Evolutionary conservation across 257 asterid species (phyloP), one percentile per base, ranked within the genome.

Genomic region (Buddleja alternifolia): DNA sequence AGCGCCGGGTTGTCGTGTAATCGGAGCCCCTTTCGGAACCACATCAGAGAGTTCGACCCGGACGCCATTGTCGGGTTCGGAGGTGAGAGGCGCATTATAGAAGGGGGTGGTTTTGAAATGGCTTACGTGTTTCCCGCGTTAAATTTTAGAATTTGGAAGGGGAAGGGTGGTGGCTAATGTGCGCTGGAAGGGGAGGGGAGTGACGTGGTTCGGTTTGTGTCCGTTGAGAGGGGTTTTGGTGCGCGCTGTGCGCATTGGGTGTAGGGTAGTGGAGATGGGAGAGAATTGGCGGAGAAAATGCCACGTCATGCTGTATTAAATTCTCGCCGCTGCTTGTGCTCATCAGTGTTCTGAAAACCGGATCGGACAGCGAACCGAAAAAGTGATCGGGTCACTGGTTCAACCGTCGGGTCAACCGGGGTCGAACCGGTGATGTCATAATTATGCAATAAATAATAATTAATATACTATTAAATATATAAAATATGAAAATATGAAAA

Each of bases 1-100:
- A 93, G 84, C 58, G 98, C 92, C n/a, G 98, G 98, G 57, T 93
- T 93, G 73, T 90, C 98, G 72, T 93, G 98, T 71, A 90, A 72
- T 6, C 97, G 88, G 68, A 93, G 85, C 25, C 98, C 95, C 77
- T 90, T 93, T 8, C 97, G 70, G 78, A 93, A 93, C 98, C 98
- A 93, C 71, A 90, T 60, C 16, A 93, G 83, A 48, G 97, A 84
- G 79, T 76, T 84, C 56, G 92, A 78, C 19, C 81, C 83, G 71
- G 88, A 36, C 29, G 84, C 79, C 88, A 88, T 86, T 60, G 79
- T 58, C 45, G 81, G 52, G 58, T 44, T 37, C 65, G 12, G 16
- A 24, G 63, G 61, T 9, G 80, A 55, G 73, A 68, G 41, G 29
- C 77, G 83, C 81, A 71, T 77, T 32, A 17, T 7, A 23, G 15